Evolutionary conservation across 495 filamentous ascomycete genomes (phyloP), one percentile per base, ranked within the genome.

Genomic region (Podospora conica): DNA sequence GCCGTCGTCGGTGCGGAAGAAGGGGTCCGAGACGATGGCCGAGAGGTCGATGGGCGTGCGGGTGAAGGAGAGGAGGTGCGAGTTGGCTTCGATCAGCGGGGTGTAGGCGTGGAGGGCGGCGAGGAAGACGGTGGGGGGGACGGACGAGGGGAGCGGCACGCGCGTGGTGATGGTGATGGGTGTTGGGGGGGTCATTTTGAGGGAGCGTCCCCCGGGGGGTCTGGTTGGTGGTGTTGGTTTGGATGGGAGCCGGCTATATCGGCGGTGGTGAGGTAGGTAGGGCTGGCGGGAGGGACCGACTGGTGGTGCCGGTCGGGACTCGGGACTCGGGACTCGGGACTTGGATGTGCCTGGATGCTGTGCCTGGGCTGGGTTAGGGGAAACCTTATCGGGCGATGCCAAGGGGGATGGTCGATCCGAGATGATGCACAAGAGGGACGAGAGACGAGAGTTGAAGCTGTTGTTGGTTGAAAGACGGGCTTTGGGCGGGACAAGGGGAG

Each of bases 21-120:
- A 75, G 57, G 77, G 65, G 68, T 80, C 78, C 55, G 71, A 65
- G 21, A 67, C 71, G 28, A 77, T 61, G 54, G 72, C 70, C 1
- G 58, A 55, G 63, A 65, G 3, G 7, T 69, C 59, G n/a, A 79
- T 60, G 18, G 63, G 65, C 31, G 70, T 73, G 20, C 70, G 66
- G 22, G 71, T 61, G 66, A 74, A 78, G 27, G 60, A 54, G 21
- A 68, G 63, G 20, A 76, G 64, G 64, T 74, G 74, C 12, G 69
- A 68, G 65, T 77, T 78, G 21, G 74, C 69, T n/a, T 58, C 68
- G 65, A 80, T 76, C n/a, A 80, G 71, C 12, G 78, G 69, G 33
- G 70, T 64, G 69, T 74, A 74, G 18, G 75, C 64, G 53, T 78
- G 75, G 1, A 80, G 71, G 7, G 70, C 65, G 2, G 63, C 62